phyloP scores from a whole-genome alignment of 305 asterid genomes.

The Fraxinus floribunda region DNA sequence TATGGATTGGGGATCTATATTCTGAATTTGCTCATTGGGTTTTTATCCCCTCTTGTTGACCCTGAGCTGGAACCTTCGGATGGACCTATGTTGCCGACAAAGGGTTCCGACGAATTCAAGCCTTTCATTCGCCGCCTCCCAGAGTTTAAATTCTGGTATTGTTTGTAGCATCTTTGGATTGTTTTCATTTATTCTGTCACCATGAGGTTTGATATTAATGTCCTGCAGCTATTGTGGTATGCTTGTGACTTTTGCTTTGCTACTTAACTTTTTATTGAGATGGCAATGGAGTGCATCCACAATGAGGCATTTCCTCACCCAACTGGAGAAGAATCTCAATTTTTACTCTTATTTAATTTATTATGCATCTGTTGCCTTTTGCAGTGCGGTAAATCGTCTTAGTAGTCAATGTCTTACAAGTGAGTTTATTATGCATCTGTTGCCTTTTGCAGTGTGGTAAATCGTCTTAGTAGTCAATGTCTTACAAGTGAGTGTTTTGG shows the following conservation, averaged over 20 bases:
- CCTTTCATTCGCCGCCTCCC: conserved; percentile 5
- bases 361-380: not conserved
- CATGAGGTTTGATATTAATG: conserved; percentile 7
- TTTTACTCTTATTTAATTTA: not conserved
- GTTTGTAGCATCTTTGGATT: not conserved
- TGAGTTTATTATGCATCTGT: not conserved
- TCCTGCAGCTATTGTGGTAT: not conserved
- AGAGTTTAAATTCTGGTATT: not conserved
- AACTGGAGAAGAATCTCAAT: not conserved
- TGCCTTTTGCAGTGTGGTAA: not conserved
- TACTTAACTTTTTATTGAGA: not conserved
- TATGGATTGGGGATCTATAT: conserved; percentile 2
- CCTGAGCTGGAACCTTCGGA: not conserved
- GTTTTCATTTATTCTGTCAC: conserved; percentile 2
- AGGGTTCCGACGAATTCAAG: not conserved
- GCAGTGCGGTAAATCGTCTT: not conserved
- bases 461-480: not conserved
- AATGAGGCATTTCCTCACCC: not conserved
- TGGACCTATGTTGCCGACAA: not conserved
- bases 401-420: not conserved
- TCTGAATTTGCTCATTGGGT: not conserved
- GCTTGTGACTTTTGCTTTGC: not conserved
- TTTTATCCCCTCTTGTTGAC: conserved; percentile 2
- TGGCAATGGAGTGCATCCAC: not conserved
- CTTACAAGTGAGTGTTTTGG: not conserved